A percentile compares a stretch with the other conserved stretches of the same genome.
phyloP scores from a whole-genome alignment of 1,284 basidiomycete genomes.

The Trichosporon coremiiforme region DNA sequence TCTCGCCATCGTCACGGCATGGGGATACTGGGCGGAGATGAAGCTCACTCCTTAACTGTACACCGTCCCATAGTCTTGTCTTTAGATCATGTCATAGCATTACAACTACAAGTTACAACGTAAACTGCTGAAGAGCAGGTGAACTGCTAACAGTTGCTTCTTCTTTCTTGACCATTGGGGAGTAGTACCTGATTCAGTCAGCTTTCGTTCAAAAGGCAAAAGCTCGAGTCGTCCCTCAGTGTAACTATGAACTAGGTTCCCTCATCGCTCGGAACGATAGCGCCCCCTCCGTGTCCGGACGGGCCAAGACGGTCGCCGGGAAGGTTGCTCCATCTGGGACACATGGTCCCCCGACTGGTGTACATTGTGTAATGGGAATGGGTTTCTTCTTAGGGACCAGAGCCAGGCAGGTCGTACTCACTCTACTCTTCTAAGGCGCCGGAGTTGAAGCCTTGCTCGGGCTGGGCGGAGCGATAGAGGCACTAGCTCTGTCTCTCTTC shows the following conservation, averaged over 20 bases:
- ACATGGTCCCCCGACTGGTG: slow-evolving; percentile 34
- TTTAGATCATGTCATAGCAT: slow-evolving; percentile 20
- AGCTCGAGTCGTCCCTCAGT: slow-evolving; percentile 45
- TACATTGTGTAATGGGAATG: slow-evolving; percentile 27
- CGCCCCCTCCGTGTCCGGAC: slow-evolving; percentile 36
- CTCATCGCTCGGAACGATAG: slow-evolving; percentile 44
- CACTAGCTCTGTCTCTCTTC: slow-evolving; percentile 24
- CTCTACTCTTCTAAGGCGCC: not conserved
- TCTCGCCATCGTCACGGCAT: slow-evolving; percentile 25
- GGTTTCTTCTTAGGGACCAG: slow-evolving; percentile 20
- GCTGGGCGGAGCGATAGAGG: slow-evolving; percentile 23
- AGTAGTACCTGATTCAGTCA: not conserved
- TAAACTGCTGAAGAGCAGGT: not conserved
- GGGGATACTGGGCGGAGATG: slow-evolving; percentile 14
- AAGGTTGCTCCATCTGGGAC: slow-evolving; percentile 30
- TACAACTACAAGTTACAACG: slow-evolving; percentile 14
- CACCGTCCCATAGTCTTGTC: not conserved
- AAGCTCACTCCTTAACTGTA: slow-evolving; percentile 19
- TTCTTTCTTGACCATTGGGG: not conserved
- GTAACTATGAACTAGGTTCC: slow-evolving; percentile 55
- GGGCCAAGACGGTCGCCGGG: slow-evolving; percentile 41
- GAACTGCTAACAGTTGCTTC: slow-evolving; percentile 4
- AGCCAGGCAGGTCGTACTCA: slow-evolving; percentile 5
- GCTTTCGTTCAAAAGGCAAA: too few relatives aligned
- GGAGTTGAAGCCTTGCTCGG: slow-evolving; percentile 22